Evolutionary conservation across 1,284 basidiomycete genomes (phyloP).

Genomic region (Xerocomus subilludens): DNA sequence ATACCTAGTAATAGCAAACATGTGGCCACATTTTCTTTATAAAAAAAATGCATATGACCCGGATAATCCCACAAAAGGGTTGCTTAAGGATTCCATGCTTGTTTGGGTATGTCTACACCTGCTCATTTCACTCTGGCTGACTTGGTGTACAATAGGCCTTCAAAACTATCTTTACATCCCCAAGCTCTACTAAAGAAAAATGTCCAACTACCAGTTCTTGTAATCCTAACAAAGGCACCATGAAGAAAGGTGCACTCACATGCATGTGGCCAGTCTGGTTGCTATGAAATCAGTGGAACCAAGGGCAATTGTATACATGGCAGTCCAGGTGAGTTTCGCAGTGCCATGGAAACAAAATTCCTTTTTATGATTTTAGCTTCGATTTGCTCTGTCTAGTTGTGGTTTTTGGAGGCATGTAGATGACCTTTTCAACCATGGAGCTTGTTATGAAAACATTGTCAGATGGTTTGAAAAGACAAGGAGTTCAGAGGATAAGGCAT

Average conservation of each 20-base stretch:
- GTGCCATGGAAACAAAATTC: not conserved
- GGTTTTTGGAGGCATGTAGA: not conserved
- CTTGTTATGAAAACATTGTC: not conserved
- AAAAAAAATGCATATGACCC: slow-evolving; percentile 15
- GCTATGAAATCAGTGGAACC: slow-evolving; percentile 21
- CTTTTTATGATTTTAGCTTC: not conserved
- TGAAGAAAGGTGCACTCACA: slow-evolving; percentile 14
- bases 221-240: too few species aligned
- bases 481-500: not conserved
- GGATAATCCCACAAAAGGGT: slow-evolving; percentile 7
- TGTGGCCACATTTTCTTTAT: slow-evolving; percentile 32
- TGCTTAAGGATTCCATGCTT: slow-evolving; percentile 17
- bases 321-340: slow-evolving; percentile 28
- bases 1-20: slow-evolving; percentile 22
- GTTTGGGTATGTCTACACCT: too few species aligned
- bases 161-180: slow-evolving; percentile 28
- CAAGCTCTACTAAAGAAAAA: slow-evolving; percentile 18
- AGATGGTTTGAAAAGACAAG: not conserved
- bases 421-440: not conserved
- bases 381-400: slow-evolving; percentile 3
- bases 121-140: too few species aligned
- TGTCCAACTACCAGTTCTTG: too few species aligned
- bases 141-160: slow-evolving; percentile 24
- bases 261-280: slow-evolving; percentile 19
- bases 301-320: slow-evolving; percentile 27